Evolutionary conservation across 352 stramenopile species (phyloP), one percentile per base, ranked within the genome.

Genomic region (Globisporangium rhizosaccharum): DNA sequence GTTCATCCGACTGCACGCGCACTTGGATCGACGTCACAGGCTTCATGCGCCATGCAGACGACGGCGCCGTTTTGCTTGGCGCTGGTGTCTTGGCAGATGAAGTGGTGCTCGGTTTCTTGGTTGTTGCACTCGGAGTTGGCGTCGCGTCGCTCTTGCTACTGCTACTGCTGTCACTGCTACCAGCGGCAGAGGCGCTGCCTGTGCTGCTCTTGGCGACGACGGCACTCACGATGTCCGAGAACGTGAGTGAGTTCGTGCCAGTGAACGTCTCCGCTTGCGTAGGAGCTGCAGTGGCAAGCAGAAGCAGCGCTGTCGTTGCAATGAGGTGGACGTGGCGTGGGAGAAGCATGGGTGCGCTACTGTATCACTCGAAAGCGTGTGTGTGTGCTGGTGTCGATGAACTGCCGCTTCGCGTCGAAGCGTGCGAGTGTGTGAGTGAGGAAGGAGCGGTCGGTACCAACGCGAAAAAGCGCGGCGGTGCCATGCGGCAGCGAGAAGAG

Each of bases 1-100:
- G 72, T 23, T 63, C 39, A 37, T 72, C 66, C 14, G 48, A 50
- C 61, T 81, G 63, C 11, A 76, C 72, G 26, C 72, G 72, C 14
- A 55, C 69, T 30, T 71, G 57, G 55, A 81, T 58, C 9, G 59
- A 60, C 5, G 49, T 53, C 26, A 81, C 72, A 20, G 62, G 37
- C 57, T 51, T 63, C 49, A 63, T 57, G 14, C 23, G 57, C 55
- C 55, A 61, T 2, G 55, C n/a, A 2, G 28, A 12, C 6, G 53
- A 10, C 56, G 51, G 51, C 15, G 8, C 23, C 3, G 47, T 2
- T 28, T 51, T 51, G 46, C 46, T 51, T 20, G 49, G 28, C 49
- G 45, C 26, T 25, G 55, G 55, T 15, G 36, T 30, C 33, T 61
- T 51, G 20, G 30, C 36, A 15, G 54, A 28, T 14, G 44, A 4